A percentile compares a stretch with the other conserved stretches of the same genome.
Evolutionary conservation across 192 early-diverging fungal genomes (phyloP).

Genomic region (Powellomyces hirtus): DNA sequence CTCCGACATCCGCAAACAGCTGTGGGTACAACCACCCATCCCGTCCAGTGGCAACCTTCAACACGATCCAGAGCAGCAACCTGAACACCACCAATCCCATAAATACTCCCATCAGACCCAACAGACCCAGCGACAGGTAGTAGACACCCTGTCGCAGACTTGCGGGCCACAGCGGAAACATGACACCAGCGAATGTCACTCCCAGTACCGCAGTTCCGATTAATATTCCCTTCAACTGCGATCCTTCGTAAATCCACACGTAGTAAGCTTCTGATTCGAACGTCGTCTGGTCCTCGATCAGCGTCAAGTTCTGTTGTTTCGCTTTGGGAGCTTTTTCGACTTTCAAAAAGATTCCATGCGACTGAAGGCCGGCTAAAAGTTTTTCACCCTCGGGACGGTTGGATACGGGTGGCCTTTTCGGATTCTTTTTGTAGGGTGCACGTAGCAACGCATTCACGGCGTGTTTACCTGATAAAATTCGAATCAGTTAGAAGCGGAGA

Average conservation of each 20-base stretch:
- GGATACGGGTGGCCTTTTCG: slow-evolving; percentile 50
- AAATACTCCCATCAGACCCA: slow-evolving; percentile 86
- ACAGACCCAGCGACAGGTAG: slow-evolving; percentile 79
- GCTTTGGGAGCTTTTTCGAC: slow-evolving; percentile 56
- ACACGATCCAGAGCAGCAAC: slow-evolving; percentile 78
- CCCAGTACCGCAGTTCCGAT: slow-evolving; percentile 76
- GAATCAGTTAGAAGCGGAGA: too few species aligned
- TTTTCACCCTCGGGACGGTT: slow-evolving; percentile 61
- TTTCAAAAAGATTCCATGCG: slow-evolving; percentile 72
- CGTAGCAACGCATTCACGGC: slow-evolving; percentile 66
- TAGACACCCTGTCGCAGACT: slow-evolving; percentile 79
- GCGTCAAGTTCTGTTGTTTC: slow-evolving; percentile 33
- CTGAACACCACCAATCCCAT: slow-evolving; percentile 84
- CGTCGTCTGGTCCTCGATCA: slow-evolving; percentile 46
- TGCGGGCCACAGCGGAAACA: slow-evolving; percentile 97
- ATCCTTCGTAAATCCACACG: slow-evolving; percentile 90
- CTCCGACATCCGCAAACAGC: slow-evolving; percentile 92
- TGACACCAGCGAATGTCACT: slow-evolving; percentile 85
- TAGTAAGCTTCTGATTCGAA: slow-evolving; percentile 85
- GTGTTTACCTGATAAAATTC: slow-evolving; percentile 66
- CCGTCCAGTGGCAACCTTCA: slow-evolving; percentile 66
- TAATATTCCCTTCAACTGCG: slow-evolving; percentile 73
- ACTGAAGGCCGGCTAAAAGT: slow-evolving; percentile 64
- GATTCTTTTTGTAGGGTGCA: slow-evolving; percentile 44
- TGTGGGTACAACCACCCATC: slow-evolving; percentile 98